Base-by-base conservation (phyloP, 75 land plant species). In the Pinus albicaulis region DNA sequence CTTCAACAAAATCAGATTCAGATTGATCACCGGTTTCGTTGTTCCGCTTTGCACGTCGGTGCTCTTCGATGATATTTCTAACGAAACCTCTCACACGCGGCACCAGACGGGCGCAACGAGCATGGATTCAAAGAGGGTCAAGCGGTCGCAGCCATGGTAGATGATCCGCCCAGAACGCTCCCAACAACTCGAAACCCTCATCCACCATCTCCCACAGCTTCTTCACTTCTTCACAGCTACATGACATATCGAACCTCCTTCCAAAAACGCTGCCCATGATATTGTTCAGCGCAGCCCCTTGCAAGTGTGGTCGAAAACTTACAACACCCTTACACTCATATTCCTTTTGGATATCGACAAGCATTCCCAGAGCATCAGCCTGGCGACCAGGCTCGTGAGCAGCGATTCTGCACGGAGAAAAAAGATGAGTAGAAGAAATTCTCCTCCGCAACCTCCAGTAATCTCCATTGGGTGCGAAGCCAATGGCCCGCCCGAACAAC, bases 1-100 rank as follows among this genome's bases (percentile, higher is more conserved):
- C 89, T 55, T 92, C 95, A 38, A 92, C 95, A 72, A 92, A 90
- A 59, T 92, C 95, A 14, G 84, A n/a, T n/a, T n/a, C n/a, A n/a
- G n/a, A 28, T 28, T 28, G 28, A 28, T 28, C 28, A 28, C 28
- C 28, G 28, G 28, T 41, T 1, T 16, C 16, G 0, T 1, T 15
- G 34, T 6, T 5, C 7, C 7, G 48, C 7, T 22, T 7, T 16
- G 56, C 15, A 7, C 23, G 26, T 3, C 85, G 74, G 75, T 88
- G 94, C 74, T 88, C 85, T 55, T 86, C 76, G 74, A 92, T 92
- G 72, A 92, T 86, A 6, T 17, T 28, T 28, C 62, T 59, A 6
- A 92, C 94, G 55, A 86, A 82, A 14, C 65, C 57, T 11, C 60
- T 65, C 28, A 90, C 92, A 0, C 83, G 77, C 24, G 90, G 92